Percentiles rank a stretch among this genome's conserved stretches.
Evolutionary conservation across 75 land plant species (phyloP).

Genomic region (Azolla pinnata): DNA sequence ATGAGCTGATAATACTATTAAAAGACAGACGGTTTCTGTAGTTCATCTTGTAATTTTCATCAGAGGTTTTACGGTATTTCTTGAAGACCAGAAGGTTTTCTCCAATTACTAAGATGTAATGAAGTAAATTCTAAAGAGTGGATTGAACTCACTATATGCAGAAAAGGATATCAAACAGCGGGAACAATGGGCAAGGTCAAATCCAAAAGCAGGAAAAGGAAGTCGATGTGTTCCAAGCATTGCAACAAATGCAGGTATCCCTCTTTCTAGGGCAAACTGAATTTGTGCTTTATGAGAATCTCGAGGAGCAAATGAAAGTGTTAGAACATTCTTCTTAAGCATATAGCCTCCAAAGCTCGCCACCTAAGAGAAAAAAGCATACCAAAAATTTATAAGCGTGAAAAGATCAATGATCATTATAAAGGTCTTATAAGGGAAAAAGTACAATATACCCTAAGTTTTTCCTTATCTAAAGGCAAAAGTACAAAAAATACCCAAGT

Average conservation of each 20-base stretch:
- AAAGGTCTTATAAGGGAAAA: background rate
- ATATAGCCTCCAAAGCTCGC: conserved; percentile 84
- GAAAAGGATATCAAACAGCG: conserved; percentile 77
- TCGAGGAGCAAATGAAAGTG: conserved; percentile 77
- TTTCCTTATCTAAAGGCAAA: too few species aligned
- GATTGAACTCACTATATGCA: conserved; percentile 70
- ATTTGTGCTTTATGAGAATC: conserved; percentile 89
- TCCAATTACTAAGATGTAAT: too few species aligned
- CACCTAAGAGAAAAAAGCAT: conserved; percentile 40
- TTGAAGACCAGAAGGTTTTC: too few species aligned
- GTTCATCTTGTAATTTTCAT: too few species aligned
- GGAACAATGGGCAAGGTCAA: conserved; percentile 77
- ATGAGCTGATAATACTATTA: background rate
- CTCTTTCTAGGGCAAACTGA: conserved; percentile 81
- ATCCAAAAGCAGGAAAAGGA: conserved; percentile 65
- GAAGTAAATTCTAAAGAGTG: too few species aligned
- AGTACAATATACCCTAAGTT: background rate
- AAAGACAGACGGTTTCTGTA: too few species aligned
- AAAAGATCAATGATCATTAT: background rate
- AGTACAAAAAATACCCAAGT: background rate
- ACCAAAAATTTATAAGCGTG: background rate
- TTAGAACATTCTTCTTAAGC: conserved; percentile 42
- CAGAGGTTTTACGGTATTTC: too few species aligned
- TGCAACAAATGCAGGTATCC: conserved; percentile 73
- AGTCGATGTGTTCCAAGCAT: conserved; percentile 80